Evolutionary conservation across 768 basidiomycete genomes (phyloP).

Genomic region (Lactifluus pinguis): DNA sequence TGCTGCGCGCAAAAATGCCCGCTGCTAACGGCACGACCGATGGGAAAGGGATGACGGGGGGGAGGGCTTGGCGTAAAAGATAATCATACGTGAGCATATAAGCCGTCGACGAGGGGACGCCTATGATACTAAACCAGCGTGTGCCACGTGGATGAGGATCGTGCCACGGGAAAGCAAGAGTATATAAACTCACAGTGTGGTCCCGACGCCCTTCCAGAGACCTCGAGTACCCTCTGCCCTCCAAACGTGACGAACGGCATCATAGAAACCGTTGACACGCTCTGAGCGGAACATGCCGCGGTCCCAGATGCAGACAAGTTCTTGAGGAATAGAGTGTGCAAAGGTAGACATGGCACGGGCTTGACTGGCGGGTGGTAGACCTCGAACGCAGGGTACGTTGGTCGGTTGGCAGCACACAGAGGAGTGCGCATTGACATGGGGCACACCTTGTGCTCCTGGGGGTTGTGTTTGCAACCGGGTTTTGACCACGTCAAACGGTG

Average conservation of each 20-base stretch:
- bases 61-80: constrained; percentile 55
- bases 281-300: constrained; percentile 59
- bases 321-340: constrained; percentile 45
- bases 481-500: constrained; percentile 97
- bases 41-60: constrained; percentile 46
- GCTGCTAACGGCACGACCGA: constrained; percentile 64
- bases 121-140: constrained; percentile 54
- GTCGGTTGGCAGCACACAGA: constrained; percentile 62
- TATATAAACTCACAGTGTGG: constrained; percentile 60
- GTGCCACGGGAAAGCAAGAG: background rate
- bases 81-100: constrained; percentile 98
- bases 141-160: constrained; percentile 16
- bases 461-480: constrained; percentile 93
- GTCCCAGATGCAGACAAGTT: constrained; percentile 76
- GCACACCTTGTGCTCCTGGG: constrained; percentile 31
- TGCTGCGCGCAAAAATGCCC: constrained; percentile 73
- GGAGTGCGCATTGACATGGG: constrained; percentile 47
- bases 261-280: constrained; percentile 76
- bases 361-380: constrained; percentile 37
- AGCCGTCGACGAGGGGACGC: constrained; percentile 82
- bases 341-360: constrained; percentile 73
- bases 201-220: constrained; percentile 93
- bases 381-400: constrained; percentile 19
- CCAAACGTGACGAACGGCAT: constrained; percentile 74
- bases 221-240: constrained; percentile 75